Base-by-base conservation (phyloP, 2,329 filamentous ascomycete genomes). In the Fulvia fulva region DNA sequence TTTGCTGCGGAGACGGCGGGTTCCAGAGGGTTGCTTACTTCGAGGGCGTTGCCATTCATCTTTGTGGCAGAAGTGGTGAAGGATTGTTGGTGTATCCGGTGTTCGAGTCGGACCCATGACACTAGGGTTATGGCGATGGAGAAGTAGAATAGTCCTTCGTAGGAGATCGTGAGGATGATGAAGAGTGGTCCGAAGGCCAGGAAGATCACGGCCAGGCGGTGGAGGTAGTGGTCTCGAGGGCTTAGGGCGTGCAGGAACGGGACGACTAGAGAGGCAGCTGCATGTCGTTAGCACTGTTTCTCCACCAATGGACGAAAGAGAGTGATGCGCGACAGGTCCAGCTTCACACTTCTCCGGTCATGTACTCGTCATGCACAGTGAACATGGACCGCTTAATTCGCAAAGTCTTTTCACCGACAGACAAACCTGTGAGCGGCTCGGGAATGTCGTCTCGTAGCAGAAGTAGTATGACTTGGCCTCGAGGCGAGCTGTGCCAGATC, bases 91-190 rank as follows among this genome's bases (percentile, higher is more conserved):
- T 88, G 86, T 51, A 93, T 83, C 56, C 84, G 85, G 71, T 95
- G 89, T 73, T 99, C 94, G 1, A 99, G 81, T n/a, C 87, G 86
- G 32, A 97, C 90, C 94, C 94, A 99, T 56, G 87, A 86, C 53
- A 96, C 81, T 5, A 99, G 78, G 22, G 87, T 89, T 55, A 88
- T 78, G 69, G 87, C 91, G 75, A 97, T 99, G 11, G 88, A 86
- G 59, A 97, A 85, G 75, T 97, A 99, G 74, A 99, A 99, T 1
- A 99, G 81, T 0, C 93, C 93, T 74, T 99, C 94, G 76, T 96
- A 99, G 0, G 93, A 97, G 67, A 97, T 97, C 7, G 92, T 96
- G 52, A 99, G 84, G 68, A 99, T 93, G 70, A 99, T 88, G 75
- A 97, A 99, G 1, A 89, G 88, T 0, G 94, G 94, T 0, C 93